Percentiles rank a stretch among this genome's conserved stretches.
These are phyloP conservation scores for Onygenales sp. DNA, from an alignment of 2,329 filamentous ascomycete genomes.

Conservation along the genomic window DNA sequence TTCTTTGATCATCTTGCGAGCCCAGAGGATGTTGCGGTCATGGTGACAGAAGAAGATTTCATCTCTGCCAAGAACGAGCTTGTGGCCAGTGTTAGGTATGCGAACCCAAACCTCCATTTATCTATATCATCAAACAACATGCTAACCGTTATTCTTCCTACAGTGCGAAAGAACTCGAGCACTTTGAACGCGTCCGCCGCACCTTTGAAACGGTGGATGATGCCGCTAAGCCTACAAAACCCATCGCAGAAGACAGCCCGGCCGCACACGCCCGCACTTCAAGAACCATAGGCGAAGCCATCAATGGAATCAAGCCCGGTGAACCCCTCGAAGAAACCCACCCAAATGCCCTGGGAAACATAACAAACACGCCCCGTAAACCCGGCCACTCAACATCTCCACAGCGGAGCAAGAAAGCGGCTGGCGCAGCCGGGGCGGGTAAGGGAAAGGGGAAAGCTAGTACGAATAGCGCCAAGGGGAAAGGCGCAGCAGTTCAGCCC, in stretches of 20 bases:
- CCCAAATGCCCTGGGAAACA: constrained; percentile 16
- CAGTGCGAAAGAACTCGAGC: constrained; percentile 79
- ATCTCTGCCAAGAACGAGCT: constrained; percentile 70
- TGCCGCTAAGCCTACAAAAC: constrained; percentile 27
- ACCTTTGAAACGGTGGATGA: constrained; percentile 61
- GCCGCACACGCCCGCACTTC: constrained; percentile 10
- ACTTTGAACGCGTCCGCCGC: constrained; percentile 77
- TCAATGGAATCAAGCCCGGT: constrained; percentile 25
- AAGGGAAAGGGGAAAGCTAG: constrained; percentile 27
- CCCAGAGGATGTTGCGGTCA: constrained; percentile 71
- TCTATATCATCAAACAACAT: constrained; percentile 4
- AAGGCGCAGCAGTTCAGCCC: neutral
- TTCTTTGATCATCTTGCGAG: constrained; percentile 92
- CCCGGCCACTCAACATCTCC: neutral
- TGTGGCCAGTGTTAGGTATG: constrained; percentile 69
- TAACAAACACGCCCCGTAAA: constrained; percentile 1
- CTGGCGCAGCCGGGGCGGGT: constrained; percentile 16
- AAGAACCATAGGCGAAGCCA: constrained; percentile 28
- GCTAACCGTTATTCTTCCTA: constrained; percentile 15
- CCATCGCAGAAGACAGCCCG: constrained; percentile 2
- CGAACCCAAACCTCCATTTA: neutral
- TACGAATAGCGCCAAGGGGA: neutral
- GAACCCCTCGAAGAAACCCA: constrained; percentile 13
- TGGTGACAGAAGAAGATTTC: constrained; percentile 86
- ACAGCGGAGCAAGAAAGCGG: neutral